A percentile compares a stretch with the other conserved stretches of the same genome.
phyloP scores from a whole-genome alignment of 768 basidiomycete genomes.

The Lyophyllum shimeji region DNA sequence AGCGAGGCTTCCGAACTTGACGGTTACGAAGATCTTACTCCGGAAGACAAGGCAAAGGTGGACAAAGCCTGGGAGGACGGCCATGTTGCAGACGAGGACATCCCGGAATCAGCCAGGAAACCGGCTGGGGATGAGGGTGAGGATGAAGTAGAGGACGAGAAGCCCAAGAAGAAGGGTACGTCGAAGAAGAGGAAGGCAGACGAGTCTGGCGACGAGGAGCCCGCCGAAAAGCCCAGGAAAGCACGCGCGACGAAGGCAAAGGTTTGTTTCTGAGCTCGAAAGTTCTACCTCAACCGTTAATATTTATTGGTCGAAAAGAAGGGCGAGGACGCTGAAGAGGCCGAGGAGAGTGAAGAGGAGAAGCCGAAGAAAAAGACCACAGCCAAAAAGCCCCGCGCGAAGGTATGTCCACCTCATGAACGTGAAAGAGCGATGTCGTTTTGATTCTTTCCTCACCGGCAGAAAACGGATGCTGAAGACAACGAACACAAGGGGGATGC shows the following conservation, averaged over 20 bases:
- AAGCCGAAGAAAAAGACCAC: conserved; percentile 56
- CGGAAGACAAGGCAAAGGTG: conserved; percentile 72
- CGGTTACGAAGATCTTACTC: conserved; percentile 73
- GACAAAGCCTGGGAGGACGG: conserved; percentile 74
- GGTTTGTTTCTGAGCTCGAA: not conserved
- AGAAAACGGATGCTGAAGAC: conserved; percentile 29
- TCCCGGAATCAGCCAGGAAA: conserved; percentile 73
- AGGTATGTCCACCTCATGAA: conserved; percentile 14
- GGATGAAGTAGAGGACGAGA: conserved; percentile 23
- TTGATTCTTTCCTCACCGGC: not conserved
- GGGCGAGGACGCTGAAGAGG: conserved; percentile 28
- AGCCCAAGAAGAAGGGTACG: conserved; percentile 36
- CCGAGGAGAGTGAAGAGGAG: conserved; percentile 41
- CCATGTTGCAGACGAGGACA: conserved; percentile 79
- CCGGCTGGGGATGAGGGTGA: conserved; percentile 23
- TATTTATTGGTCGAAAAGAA: conserved; percentile 9
- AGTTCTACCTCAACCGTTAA: not conserved
- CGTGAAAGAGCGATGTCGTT: not conserved
- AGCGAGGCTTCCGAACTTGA: conserved; percentile 70
- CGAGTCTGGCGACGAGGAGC: conserved; percentile 7
- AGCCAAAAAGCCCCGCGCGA: conserved; percentile 29
- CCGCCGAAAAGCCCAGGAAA: conserved; percentile 23
- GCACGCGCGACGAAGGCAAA: conserved; percentile 14
- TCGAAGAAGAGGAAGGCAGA: conserved; percentile 21
- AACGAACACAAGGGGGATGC: conserved; percentile 32